Base-by-base conservation (phyloP, 441 rosid genomes). In the Adansonia grandidieri region DNA sequence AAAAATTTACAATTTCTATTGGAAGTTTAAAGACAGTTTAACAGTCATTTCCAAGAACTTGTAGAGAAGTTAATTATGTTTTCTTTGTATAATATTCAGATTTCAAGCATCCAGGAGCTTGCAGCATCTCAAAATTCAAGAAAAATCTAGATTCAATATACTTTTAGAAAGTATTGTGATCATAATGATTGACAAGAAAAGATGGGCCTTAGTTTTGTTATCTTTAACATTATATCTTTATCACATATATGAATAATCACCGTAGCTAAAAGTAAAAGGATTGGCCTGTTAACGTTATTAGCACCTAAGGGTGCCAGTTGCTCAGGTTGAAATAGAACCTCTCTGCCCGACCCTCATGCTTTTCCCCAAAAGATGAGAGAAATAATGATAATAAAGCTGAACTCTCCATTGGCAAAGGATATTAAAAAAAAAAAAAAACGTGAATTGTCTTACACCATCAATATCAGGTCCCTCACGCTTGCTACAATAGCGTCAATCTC, bases 401-500 rank as follows among this genome's bases (percentile, higher is more conserved):
- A 42, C 37, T 50, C 17, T 70, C 44, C 19, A 48, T 24, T 14
- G 42, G 37, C 74, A n/a, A 8, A 32, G 40, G 40, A 24, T 0
- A n/a, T n/a, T n/a, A 24, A 24, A 17, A 9, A 63, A 42, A 32
- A 50, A 70, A 70, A 19, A 9, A 72, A 53, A 53, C 53, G 19
- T 17, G 13, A 40, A 57, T 19, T 47, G 77, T 77, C 95, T 91
- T 88, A 96, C 99, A 90, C 99, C 98, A 15, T 97, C 98, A 78
- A 96, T 90, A 88, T 96, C 97, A 45, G 99, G 99, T 63, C 98
- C 99, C 44, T 98, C 99, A 78, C 98, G 94, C 85, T 94, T 96
- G 89, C 99, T 89, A 47, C 98, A 78, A 96, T 94, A 75, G 99
- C 99, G 87, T 96, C 98, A 76, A 96, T 96, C 88, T 96, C 99